These are phyloP conservation scores for Boletus edulis DNA, from an alignment of 768 basidiomycete species.

Conservation along the genomic window DNA sequence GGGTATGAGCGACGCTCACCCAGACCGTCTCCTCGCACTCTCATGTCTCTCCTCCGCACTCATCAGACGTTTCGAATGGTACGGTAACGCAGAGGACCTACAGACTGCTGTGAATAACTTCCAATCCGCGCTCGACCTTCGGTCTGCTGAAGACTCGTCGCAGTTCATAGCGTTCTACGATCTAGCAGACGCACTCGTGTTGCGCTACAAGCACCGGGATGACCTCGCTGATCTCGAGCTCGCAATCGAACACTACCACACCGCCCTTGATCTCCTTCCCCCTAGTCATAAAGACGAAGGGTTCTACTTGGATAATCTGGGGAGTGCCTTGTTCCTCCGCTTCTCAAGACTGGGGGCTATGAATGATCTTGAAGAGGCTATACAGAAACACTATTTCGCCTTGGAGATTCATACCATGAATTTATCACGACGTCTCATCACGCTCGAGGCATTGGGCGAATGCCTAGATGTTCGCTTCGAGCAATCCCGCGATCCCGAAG, in stretches of 20 bases:
- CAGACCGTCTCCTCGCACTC: slow-evolving; percentile 15
- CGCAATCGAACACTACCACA: slow-evolving; percentile 24
- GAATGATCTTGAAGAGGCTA: slow-evolving; percentile 26
- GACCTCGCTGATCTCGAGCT: slow-evolving; percentile 27
- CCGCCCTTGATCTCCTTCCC: slow-evolving; percentile 18
- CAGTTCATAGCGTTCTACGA: slow-evolving; percentile 19
- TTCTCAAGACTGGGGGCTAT: slow-evolving; percentile 13
- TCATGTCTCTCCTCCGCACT: slow-evolving; percentile 24
- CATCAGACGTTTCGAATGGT: slow-evolving; percentile 20
- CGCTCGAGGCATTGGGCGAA: slow-evolving; percentile 20
- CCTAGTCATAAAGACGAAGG: slow-evolving; percentile 12
- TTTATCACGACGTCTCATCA: slow-evolving; percentile 11
- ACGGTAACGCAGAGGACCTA: slow-evolving; percentile 21
- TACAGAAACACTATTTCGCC: slow-evolving; percentile 23
- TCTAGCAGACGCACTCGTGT: slow-evolving; percentile 25
- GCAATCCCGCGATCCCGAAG: slow-evolving; percentile 16
- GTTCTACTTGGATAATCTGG: slow-evolving; percentile 18
- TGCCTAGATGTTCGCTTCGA: slow-evolving; percentile 28
- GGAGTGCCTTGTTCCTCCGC: slow-evolving; percentile 26
- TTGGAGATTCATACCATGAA: slow-evolving; percentile 16
- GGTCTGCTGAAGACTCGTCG: slow-evolving; percentile 11
- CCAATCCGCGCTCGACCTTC: slow-evolving; percentile 18
- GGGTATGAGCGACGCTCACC: slow-evolving; percentile 12
- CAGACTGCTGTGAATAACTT: slow-evolving; percentile 27
- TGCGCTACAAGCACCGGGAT: slow-evolving; percentile 25